A percentile compares a stretch with the other conserved stretches of the same genome.
Conservation (phyloP, 495 filamentous ascomycete species). For the Pseudevernia furfuracea region DNA sequence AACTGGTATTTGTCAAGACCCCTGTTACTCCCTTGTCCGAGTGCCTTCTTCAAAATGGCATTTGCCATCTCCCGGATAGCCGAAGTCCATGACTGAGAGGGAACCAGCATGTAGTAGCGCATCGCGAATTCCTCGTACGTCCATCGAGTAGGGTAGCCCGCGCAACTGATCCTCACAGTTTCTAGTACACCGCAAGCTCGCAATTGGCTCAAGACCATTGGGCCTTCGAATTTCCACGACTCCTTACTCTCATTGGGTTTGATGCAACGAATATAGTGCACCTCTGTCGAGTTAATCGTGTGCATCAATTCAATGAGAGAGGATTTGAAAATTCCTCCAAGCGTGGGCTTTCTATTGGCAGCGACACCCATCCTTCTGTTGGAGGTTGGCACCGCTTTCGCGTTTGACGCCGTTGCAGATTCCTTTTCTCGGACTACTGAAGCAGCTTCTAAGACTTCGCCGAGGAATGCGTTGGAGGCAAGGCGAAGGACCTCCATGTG, state of each 20-base stretch:
- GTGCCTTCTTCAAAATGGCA: slow-evolving; percentile 81
- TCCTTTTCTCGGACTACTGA: slow-evolving; percentile 87
- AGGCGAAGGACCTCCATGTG: slow-evolving; percentile 85
- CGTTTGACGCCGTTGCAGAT: slow-evolving; percentile 58
- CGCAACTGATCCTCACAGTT: slow-evolving; percentile 95
- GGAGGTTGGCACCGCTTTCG: slow-evolving; percentile 56
- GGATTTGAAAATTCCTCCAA: slow-evolving; percentile 97
- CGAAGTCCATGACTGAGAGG: slow-evolving; percentile 81
- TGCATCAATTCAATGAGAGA: slow-evolving; percentile 97
- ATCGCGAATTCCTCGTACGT: slow-evolving; percentile 98
- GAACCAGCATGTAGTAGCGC: slow-evolving; percentile 97
- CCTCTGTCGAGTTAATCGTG: slow-evolving; percentile 95
- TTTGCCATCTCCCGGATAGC: slow-evolving; percentile 92
- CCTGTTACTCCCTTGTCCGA: slow-evolving; percentile 69
- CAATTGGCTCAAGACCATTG: slow-evolving; percentile 96
- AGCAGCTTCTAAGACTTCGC: slow-evolving; percentile 75
- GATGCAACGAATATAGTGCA: slow-evolving; percentile 99
- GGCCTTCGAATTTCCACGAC: slow-evolving; percentile 96
- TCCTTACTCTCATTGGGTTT: slow-evolving; percentile 98
- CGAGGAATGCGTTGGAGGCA: slow-evolving; percentile 80
- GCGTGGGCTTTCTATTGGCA: slow-evolving; percentile 90
- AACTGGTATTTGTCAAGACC: slow-evolving; percentile 93
- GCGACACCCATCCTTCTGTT: slow-evolving; percentile 83
- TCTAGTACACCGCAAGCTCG: slow-evolving; percentile 98
- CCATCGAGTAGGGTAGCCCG: slow-evolving; percentile 96